A percentile compares a stretch with the other conserved stretches of the same genome.
phyloP scores from a whole-genome alignment of 768 basidiomycete genomes.

The Cyclocybe aegerita region DNA sequence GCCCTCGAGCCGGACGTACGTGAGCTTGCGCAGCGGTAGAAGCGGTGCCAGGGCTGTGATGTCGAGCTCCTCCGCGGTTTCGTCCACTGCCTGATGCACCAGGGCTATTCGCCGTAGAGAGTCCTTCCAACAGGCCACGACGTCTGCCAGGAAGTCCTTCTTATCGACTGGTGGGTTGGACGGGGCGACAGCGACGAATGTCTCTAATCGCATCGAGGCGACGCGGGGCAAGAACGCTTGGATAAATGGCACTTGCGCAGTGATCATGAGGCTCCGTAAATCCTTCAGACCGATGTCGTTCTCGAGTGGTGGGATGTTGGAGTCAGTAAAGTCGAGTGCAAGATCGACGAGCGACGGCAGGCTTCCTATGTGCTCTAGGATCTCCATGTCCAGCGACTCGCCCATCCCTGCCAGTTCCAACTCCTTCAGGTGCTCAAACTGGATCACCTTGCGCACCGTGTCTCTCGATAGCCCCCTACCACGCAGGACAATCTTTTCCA shows the following conservation, averaged over 20 bases:
- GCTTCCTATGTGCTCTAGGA: constrained; percentile 22
- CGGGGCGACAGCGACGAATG: constrained; percentile 15
- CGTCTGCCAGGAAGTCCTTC: constrained; percentile 17
- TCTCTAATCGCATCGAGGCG: constrained; percentile 17
- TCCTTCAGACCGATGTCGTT: constrained; percentile 26
- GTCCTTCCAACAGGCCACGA: constrained; percentile 21
- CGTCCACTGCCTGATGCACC: constrained; percentile 18
- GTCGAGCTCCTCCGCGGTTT: constrained; percentile 12
- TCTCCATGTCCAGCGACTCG: constrained; percentile 15
- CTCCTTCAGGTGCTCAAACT: constrained; percentile 19
- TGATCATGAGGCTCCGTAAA: constrained; percentile 24
- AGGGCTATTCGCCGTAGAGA: constrained; percentile 23
- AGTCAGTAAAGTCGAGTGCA: constrained; percentile 25
- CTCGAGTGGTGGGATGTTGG: constrained; percentile 11
- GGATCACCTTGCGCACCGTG: constrained; percentile 20
- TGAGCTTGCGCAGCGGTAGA: constrained; percentile 18
- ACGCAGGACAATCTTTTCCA: constrained; percentile 23
- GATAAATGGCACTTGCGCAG: constrained; percentile 22
- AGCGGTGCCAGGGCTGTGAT: constrained; percentile 20
- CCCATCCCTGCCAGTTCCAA: constrained; percentile 29
- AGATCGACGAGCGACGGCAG: constrained; percentile 24
- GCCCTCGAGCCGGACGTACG: constrained; percentile 25
- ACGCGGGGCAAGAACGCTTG: constrained; percentile 22
- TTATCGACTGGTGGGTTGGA: constrained; percentile 16
- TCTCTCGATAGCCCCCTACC: constrained; percentile 26